Evolutionary conservation across 441 rosid species (phyloP), one percentile per base, ranked within the genome.

Genomic region (Pelargonium myrrhifolium): DNA sequence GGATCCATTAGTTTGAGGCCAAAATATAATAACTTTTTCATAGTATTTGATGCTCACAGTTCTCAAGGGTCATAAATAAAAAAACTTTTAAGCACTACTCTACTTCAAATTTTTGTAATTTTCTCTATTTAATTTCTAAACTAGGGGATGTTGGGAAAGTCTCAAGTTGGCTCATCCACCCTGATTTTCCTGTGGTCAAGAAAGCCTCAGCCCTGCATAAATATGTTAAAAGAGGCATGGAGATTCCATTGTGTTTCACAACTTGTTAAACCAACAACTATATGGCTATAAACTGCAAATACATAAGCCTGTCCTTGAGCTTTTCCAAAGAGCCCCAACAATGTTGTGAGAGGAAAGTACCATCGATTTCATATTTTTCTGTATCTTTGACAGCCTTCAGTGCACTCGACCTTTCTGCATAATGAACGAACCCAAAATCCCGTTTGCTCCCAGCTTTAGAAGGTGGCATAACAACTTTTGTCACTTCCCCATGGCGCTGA

Each of bases 391-490:
- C 89, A 63, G 99, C 99, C 78, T 86, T 94, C 65, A 94, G 75
- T 55, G 97, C 97, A 79, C 93, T 89, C 56, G 96, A 87, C 85
- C 99, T 86, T 80, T 94, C 97, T 70, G 98, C 96, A 79, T 75
- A 94, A 76, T 94, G 99, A 73, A 94, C 83, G 65, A 89, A 94
- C 18, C 99, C 98, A 84, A 94, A 94, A 81, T 94, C 98, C 49
- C 94, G 84, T 71, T 66, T 70, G 71, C 64, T 92, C 65, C 99
- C 99, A 65, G 92, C 87, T 71, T 89, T 94, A 26, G 97, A 94
- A 75, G 96, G 98, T 24, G 98, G 99, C 80, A 85, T 92, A 74
- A 92, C 99, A 66, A 92, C 92, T 78, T 94, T 94, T 20, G 84
- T 90, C 74, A 92, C 97, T 72, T 94, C 97, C 24, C 99, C 97